Percentiles rank a stretch among this genome's conserved stretches.
These are phyloP conservation scores for Trapa incisa DNA, from an alignment of 345 rosid species.

Conservation along the genomic window DNA sequence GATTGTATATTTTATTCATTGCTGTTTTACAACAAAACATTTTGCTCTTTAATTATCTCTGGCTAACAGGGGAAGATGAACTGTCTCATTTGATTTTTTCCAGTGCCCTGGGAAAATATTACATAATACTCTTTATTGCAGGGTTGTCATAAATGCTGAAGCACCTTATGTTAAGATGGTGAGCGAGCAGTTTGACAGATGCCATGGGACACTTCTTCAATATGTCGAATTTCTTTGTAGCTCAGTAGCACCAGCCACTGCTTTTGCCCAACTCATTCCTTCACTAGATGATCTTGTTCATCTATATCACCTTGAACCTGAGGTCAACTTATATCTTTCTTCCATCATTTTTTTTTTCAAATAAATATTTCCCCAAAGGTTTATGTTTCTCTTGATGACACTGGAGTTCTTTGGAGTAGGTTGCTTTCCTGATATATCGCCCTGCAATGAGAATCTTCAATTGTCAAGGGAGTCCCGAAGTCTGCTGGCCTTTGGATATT, in stretches of 20 bases:
- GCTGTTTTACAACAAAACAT: background rate
- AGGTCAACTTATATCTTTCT: slow-evolving; percentile 38
- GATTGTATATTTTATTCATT: background rate
- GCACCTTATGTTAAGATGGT: slow-evolving; percentile 99
- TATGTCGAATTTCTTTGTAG: slow-evolving; percentile 87
- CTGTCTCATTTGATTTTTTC: background rate
- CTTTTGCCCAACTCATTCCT: slow-evolving; percentile 76
- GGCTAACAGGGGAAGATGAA: background rate
- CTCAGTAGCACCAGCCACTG: slow-evolving; percentile 63
- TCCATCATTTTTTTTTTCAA: slow-evolving; percentile 6
- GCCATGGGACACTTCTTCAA: slow-evolving; percentile 98
- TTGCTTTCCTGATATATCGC: slow-evolving; percentile 89
- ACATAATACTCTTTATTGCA: slow-evolving; percentile 23
- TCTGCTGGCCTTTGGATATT: slow-evolving; percentile 79
- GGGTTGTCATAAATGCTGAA: slow-evolving; percentile 83
- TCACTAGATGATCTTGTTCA: slow-evolving; percentile 81
- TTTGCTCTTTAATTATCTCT: too few species aligned
- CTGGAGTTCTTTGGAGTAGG: slow-evolving; percentile 27
- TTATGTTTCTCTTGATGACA: background rate
- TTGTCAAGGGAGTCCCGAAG: slow-evolving; percentile 49
- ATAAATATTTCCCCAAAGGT: background rate
- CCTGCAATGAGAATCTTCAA: slow-evolving; percentile 96
- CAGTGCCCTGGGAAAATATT: background rate
- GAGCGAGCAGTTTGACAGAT: slow-evolving; percentile 93
- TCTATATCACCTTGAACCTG: slow-evolving; percentile 88